These are phyloP conservation scores for Malania oleifera DNA, from an alignment of 164 flowering plant species.

Conservation along the genomic window DNA sequence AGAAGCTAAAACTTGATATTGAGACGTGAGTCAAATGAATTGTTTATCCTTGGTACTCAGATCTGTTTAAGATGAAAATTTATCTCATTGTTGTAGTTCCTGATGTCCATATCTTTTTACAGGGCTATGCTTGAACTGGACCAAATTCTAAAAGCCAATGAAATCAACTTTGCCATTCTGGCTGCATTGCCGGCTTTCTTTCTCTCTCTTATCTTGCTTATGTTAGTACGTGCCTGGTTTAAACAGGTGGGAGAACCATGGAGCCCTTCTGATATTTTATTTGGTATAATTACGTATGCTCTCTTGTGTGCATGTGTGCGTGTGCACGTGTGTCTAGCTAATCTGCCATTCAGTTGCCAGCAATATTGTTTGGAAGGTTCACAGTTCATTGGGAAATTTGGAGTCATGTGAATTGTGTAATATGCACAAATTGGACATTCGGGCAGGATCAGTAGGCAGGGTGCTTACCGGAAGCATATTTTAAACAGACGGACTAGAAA, in stretches of 20 bases:
- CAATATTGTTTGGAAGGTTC: too few relatives aligned
- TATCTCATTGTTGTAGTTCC: constrained; percentile 1
- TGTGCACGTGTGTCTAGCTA: too few relatives aligned
- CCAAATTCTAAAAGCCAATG: constrained; percentile 94
- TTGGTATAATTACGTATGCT: background rate
- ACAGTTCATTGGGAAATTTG: too few relatives aligned
- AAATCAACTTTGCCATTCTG: constrained; percentile 92
- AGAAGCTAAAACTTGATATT: constrained; percentile 92
- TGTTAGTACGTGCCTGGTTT: constrained; percentile 72
- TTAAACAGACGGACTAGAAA: too few relatives aligned
- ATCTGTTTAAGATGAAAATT: background rate
- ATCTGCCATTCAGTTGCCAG: too few relatives aligned
- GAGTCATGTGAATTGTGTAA: too few relatives aligned
- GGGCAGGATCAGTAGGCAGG: too few relatives aligned
- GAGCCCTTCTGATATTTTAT: background rate
- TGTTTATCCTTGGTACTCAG: constrained; percentile 1
- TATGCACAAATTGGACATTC: too few relatives aligned
- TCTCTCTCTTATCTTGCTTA: constrained; percentile 55
- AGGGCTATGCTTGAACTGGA: constrained; percentile 98
- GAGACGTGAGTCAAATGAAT: constrained; percentile 66
- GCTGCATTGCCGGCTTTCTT: constrained; percentile 97
- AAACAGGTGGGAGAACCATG: constrained; percentile 46
- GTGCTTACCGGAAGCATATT: too few relatives aligned
- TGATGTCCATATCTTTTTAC: constrained; percentile 20
- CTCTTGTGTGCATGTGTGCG: background rate